Percentiles rank a stretch among this genome's conserved stretches.
Evolutionary conservation across 2,329 filamentous ascomycete species (phyloP).

Genomic region (Penicillium digitatum): DNA sequence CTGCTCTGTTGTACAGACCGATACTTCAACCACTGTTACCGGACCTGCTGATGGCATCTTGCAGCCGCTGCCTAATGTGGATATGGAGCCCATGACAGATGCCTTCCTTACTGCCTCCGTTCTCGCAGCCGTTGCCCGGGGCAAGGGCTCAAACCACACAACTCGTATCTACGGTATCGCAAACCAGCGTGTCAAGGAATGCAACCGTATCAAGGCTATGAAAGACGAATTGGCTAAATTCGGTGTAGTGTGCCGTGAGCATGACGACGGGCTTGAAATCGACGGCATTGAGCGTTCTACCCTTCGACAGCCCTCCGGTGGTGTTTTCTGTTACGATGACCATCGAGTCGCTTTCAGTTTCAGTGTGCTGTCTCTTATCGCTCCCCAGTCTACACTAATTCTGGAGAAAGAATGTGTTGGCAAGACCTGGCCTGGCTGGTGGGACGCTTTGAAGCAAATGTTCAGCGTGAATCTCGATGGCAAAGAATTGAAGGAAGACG

Average conservation of each 20-base stretch:
- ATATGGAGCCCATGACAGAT: constrained; percentile 99
- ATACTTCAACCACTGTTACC: constrained; percentile 83
- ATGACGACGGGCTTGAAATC: constrained; percentile 83
- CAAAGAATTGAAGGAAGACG: constrained; percentile 54
- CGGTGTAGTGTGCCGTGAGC: constrained; percentile 76
- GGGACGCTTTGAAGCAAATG: constrained; percentile 76
- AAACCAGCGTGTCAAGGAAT: constrained; percentile 97
- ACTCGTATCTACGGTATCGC: constrained; percentile 92
- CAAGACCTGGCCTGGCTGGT: constrained; percentile 99
- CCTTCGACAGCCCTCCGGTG: constrained; percentile 55
- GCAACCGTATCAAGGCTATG: constrained; percentile 95
- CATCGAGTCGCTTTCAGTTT: constrained; percentile 99
- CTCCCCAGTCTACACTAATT: constrained; percentile 69
- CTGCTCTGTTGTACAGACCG: constrained; percentile 80
- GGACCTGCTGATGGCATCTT: constrained; percentile 73
- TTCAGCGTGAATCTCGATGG: constrained; percentile 78
- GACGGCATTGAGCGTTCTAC: constrained; percentile 54
- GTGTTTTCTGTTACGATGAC: constrained; percentile 92
- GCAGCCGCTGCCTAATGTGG: constrained; percentile 72
- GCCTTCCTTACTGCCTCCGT: constrained; percentile 95
- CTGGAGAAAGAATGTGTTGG: constrained; percentile 88
- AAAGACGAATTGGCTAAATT: constrained; percentile 91
- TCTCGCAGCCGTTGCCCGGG: constrained; percentile 80
- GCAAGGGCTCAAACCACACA: constrained; percentile 56
- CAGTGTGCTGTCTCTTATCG: constrained; percentile 74